Conservation (phyloP, 2,329 filamentous ascomycete species). For the Pseudocercospora fuligena region DNA sequence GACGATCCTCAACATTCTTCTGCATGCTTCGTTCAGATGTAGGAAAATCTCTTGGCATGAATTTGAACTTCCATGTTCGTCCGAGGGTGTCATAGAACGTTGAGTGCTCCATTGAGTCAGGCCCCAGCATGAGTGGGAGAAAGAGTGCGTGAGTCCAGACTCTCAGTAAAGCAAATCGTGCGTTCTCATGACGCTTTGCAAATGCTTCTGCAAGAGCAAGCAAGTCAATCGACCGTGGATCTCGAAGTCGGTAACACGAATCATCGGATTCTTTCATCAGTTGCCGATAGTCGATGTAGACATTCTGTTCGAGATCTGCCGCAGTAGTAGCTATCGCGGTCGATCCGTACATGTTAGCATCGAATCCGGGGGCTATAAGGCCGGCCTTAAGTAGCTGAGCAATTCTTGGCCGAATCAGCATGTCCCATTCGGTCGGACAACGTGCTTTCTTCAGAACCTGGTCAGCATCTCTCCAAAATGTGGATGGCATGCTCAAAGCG, state of each 20-base stretch:
- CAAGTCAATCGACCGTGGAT: slow-evolving; percentile 43
- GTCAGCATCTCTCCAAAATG: slow-evolving; percentile 34
- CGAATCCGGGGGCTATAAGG: slow-evolving; percentile 45
- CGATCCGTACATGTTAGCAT: slow-evolving; percentile 41
- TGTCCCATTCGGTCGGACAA: slow-evolving; percentile 44
- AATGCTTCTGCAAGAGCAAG: slow-evolving; percentile 42
- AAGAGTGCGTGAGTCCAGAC: slow-evolving; percentile 57
- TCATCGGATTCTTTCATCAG: neutral
- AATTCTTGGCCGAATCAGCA: slow-evolving; percentile 48
- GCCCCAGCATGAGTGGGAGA: slow-evolving; percentile 49
- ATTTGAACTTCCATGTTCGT: slow-evolving; percentile 52
- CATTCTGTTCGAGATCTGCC: slow-evolving; percentile 42
- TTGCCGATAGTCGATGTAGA: slow-evolving; percentile 52
- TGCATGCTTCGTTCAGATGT: slow-evolving; percentile 52
- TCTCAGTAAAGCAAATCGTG: slow-evolving; percentile 50
- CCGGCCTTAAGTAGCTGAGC: slow-evolving; percentile 54
- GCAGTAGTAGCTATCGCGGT: slow-evolving; percentile 47
- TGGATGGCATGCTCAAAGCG: slow-evolving; percentile 43
- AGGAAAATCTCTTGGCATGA: slow-evolving; percentile 55
- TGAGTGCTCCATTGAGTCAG: slow-evolving; percentile 4
- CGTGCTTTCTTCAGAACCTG: neutral
- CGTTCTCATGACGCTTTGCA: slow-evolving; percentile 25
- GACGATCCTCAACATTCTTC: slow-evolving; percentile 41
- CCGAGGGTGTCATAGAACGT: slow-evolving; percentile 51
- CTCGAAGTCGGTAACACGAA: slow-evolving; percentile 35